phyloP scores from a whole-genome alignment of 1,139 yeast genomes.

The Candida sp. region DNA sequence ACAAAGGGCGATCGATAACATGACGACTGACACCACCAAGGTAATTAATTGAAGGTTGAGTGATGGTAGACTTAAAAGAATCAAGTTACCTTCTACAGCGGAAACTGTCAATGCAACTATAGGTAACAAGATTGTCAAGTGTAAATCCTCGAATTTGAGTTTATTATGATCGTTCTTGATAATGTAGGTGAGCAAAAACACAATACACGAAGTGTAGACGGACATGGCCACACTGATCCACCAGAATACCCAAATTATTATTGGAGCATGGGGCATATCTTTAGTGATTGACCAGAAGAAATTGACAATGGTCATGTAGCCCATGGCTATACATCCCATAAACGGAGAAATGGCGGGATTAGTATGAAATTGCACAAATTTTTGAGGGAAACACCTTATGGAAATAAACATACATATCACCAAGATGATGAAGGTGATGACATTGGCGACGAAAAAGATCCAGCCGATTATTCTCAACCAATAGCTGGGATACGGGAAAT shows the following conservation, averaged over 20 bases:
- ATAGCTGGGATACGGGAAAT: constrained; percentile 59
- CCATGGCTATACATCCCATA: constrained; percentile 82
- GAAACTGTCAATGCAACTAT: constrained; percentile 76
- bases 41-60: constrained; percentile 46
- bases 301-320: constrained; percentile 61
- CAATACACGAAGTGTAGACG: constrained; percentile 8
- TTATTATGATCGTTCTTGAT: constrained; percentile 7
- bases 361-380: constrained; percentile 30
- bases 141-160: constrained; percentile 19
- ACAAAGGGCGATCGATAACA: constrained; percentile 68
- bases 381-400: constrained; percentile 17
- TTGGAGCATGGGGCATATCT: constrained; percentile 9
- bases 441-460: constrained; percentile 52
- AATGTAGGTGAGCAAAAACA: constrained; percentile 10
- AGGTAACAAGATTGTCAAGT: constrained; percentile 57
- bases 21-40: constrained; percentile 48
- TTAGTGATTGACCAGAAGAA: constrained; percentile 40
- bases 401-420: constrained; percentile 30
- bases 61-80: constrained; percentile 42
- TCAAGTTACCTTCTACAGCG: constrained; percentile 60
- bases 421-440: constrained; percentile 42
- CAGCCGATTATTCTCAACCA: constrained; percentile 62
- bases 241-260: constrained; percentile 13
- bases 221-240: constrained; percentile 11
- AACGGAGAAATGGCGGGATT: constrained; percentile 54